Conservation (phyloP, 148 eudicot species). For the Tetragonia tetragonoides region DNA sequence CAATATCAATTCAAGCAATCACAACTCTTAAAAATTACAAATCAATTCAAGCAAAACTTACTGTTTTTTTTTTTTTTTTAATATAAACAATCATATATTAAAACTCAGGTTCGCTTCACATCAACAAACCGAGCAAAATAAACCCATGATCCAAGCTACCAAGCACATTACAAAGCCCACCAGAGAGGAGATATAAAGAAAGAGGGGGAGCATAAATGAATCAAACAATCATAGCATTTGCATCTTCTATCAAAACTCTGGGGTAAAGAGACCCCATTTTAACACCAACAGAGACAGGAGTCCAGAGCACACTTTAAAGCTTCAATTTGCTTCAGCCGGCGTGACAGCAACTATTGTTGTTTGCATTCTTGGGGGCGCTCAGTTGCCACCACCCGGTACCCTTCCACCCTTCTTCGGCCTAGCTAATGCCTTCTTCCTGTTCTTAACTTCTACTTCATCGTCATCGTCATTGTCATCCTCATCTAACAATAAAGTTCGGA, state of each 20-base stretch:
- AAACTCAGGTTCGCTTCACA: neutral
- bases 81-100: neutral
- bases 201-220: neutral
- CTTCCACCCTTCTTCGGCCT: slow-evolving; percentile 24
- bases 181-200: neutral
- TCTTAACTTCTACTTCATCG: slow-evolving; percentile 43
- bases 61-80: no score
- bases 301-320: neutral
- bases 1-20: no score
- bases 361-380: slow-evolving; percentile 2
- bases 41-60: no score
- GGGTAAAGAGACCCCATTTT: neutral
- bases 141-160: neutral
- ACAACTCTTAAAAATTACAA: no score
- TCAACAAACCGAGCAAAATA: neutral
- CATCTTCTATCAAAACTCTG: neutral
- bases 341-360: neutral
- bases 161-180: neutral
- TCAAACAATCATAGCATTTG: neutral
- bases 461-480: slow-evolving; percentile 27
- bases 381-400: neutral
- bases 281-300: neutral
- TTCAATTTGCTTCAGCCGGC: neutral
- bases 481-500: slow-evolving; percentile 4
- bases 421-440: slow-evolving; percentile 47